Percentiles rank a stretch among this genome's conserved stretches.
Evolutionary conservation across 2,329 filamentous ascomycete genomes (phyloP).

Genomic region (Ambrosiella beaveri): DNA sequence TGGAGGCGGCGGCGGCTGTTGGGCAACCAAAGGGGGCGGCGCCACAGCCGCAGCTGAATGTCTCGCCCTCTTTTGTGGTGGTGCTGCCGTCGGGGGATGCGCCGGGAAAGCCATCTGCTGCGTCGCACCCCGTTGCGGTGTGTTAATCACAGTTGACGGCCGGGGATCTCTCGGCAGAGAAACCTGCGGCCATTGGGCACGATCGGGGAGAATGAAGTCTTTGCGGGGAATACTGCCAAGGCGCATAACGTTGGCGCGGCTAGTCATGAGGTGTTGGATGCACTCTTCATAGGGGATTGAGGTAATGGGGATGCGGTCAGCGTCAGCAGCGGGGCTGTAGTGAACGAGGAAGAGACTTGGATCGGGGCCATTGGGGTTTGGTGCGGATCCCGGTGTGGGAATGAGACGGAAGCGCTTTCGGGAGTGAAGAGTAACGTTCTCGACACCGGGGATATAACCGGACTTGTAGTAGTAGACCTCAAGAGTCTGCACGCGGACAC

Average conservation of each 20-base stretch:
- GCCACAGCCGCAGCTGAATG: conserved; percentile 25
- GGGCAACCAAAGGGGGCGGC: conserved; percentile 12
- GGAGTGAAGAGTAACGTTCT: conserved; percentile 58
- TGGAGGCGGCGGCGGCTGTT: conserved; percentile 18
- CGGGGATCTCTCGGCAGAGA: conserved; percentile 43
- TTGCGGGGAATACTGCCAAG: conserved; percentile 74
- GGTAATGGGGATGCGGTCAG: conserved; percentile 53
- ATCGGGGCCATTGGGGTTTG: conserved; percentile 55
- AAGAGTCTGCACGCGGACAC: conserved; percentile 43
- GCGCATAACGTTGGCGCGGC: conserved; percentile 46
- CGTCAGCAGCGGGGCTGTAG: conserved; percentile 61
- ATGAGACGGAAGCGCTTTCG: conserved; percentile 75
- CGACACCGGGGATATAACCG: conserved; percentile 55
- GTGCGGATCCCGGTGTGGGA: conserved; percentile 50
- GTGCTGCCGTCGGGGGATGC: conserved; percentile 28
- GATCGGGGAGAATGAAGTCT: conserved; percentile 86
- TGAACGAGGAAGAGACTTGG: conserved; percentile 80
- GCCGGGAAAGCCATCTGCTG: conserved; percentile 47
- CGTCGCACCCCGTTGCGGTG: conserved; percentile 30
- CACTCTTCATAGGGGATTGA: conserved; percentile 48
- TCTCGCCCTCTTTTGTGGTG: conserved; percentile 37
- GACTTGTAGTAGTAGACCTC: conserved; percentile 73
- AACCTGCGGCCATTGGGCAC: conserved; percentile 77
- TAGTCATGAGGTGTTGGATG: conserved; percentile 41
- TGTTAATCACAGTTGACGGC: conserved; percentile 32